Evolutionary conservation across 805 yeast genomes (phyloP), one percentile per base, ranked within the genome.

Genomic region (Sungouiella blattae): DNA sequence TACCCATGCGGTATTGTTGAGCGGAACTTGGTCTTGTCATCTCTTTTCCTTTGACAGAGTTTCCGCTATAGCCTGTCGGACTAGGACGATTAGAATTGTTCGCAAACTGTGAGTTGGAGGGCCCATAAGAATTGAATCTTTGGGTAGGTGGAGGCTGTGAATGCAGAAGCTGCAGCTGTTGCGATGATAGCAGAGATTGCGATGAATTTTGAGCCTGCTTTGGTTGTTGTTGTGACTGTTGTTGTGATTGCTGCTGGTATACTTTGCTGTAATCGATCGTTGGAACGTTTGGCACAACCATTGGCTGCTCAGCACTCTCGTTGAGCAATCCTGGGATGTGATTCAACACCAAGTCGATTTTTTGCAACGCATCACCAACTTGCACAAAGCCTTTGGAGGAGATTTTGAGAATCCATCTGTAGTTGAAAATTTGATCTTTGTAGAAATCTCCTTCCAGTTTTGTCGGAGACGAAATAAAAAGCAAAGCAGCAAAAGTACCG

Each of bases 401-500:
- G 18, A 83, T 79, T 53, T 83, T 78, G 28, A 91, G 58, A 8
- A 80, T 74, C 83, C 87, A 79, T 39, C 94, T 68, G 57, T 85
- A 89, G 46, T 82, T 83, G 50, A 77, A 76, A 18, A 89, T 72
- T 43, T 81, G 81, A 43, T 79, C 84, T 48, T 77, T 73, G 58
- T 76, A 87, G 31, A 73, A 66, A 26, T 65, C 66, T 0, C 83
- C 73, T 50, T 87, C 96, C 36, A 80, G 86, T 12, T 71, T 58
- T 11, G 49, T 43, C 6, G 69, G 57, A 1, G 93, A 66, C 0
- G 96, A 83, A 11, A 82, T 80, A 49, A 74, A 85, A 36, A 89
- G 61, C 9, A 89, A 65, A 0, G 94, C 81, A 0, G 96, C 95
- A 69, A 89, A 89, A 0, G 91, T 77, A 2, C 96, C 96, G 26